Percentiles rank a stretch among this genome's conserved stretches.
These are phyloP conservation scores for Herpetospermum pedunculosum DNA, from an alignment of 306 rosid genomes.

Conservation along the genomic window DNA sequence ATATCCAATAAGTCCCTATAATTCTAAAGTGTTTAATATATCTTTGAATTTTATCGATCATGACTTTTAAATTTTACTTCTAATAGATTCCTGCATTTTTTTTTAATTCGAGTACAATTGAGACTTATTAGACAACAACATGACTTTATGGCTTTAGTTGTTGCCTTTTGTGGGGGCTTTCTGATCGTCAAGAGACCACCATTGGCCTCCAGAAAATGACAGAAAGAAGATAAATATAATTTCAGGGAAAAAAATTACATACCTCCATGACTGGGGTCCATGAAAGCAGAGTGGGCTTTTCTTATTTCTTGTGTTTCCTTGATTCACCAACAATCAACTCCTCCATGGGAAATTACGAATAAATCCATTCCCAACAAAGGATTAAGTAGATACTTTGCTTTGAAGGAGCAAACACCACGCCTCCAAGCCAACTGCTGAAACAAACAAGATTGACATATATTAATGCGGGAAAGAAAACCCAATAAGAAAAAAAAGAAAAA, in stretches of 20 bases:
- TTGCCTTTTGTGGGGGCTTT: background rate
- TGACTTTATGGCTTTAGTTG: too few relatives aligned
- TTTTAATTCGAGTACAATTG: too few relatives aligned
- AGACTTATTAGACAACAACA: too few relatives aligned
- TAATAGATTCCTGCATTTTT: too few relatives aligned
- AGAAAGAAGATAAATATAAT: background rate
- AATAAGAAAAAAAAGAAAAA: background rate
- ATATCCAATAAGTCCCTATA: too few relatives aligned
- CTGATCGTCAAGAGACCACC: background rate
- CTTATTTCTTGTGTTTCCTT: constrained; percentile 2
- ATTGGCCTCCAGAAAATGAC: constrained; percentile 4
- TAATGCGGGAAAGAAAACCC: background rate
- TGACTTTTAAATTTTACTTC: background rate
- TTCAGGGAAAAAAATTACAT: background rate
- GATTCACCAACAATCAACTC: constrained; percentile 10
- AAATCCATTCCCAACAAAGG: constrained; percentile 4
- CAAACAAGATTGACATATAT: background rate
- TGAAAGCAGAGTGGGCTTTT: constrained; percentile 7
- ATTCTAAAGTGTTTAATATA: too few relatives aligned
- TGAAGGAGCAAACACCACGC: constrained; percentile 4
- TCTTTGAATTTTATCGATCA: background rate
- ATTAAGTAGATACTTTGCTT: constrained; percentile 1
- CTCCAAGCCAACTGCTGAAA: background rate
- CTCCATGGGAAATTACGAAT: background rate
- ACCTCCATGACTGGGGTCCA: constrained; percentile 10